Evolutionary conservation across 192 early-diverging fungal species (phyloP), one percentile per base, ranked within the genome.

Genomic region (Physocladia obscura): DNA sequence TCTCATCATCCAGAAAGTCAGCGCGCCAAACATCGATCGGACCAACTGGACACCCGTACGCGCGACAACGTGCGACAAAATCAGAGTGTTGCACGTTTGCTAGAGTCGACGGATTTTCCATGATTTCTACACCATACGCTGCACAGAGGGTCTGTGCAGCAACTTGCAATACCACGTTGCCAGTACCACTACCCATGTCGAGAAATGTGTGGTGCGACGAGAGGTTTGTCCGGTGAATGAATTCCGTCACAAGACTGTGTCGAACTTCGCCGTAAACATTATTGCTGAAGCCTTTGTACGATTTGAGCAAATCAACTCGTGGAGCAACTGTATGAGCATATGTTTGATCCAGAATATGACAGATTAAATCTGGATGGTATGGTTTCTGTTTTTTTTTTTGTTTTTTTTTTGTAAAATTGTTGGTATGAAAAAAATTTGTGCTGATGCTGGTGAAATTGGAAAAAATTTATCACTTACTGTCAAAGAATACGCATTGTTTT

Each of bases 191-290:
- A 30, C 84, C 81, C 75, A 99, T 81, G 75, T 99, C 97, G 38
- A 97, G 74, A 87, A 99, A 99, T 6, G 89, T 83, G 44, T 89
- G 87, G 34, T 80, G 80, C 15, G 82, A 71, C 24, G 77, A 74
- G 30, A 98, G 77, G 8, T 78, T 75, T 1, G 92, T 87, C 57
- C 63, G 63, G 49, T 85, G 70, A 61, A 97, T 94, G 29, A 99
- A 81, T 57, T 95, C 91, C 58, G 85, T 85, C 39, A 96, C 89
- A 64, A 99, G 78, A 31, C 82, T 84, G 29, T 87, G 86, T 60
- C 90, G 88, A 65, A 99, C 89, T 78, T 99, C 97, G 49, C 97
- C 97, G 76, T 99, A 99, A 22, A 98, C 96, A 74, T 93, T 93
- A 74, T 96, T 94, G 19, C 93, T 93, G 68, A 94, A 94, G 40